phyloP scores from a whole-genome alignment of 176 grass and related monocot species.

The Zea luxurians region DNA sequence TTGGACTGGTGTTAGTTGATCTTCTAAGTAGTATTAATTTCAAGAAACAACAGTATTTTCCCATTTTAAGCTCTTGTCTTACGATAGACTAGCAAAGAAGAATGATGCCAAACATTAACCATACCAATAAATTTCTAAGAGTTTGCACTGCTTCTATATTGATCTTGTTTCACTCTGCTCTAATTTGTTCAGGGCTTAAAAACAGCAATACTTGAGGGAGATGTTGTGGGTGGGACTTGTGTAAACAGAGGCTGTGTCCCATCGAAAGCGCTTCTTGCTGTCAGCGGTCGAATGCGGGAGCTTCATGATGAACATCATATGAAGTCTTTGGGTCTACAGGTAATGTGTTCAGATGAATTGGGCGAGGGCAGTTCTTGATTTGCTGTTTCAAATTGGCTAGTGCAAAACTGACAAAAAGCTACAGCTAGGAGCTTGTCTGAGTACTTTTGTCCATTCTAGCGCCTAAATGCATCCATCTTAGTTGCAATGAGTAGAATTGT shows the following conservation, averaged over 20 bases:
- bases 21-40: not conserved
- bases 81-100: not conserved
- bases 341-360: constrained; percentile 27
- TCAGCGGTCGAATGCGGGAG: constrained; percentile 91
- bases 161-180: not conserved
- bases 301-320: constrained; percentile 89
- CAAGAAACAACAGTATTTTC: not conserved
- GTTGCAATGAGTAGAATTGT: not conserved
- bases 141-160: not conserved
- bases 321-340: constrained; percentile 90
- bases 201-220: constrained; percentile 94
- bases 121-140: not conserved
- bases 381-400: not conserved
- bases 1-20: constrained; percentile 4
- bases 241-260: constrained; percentile 93
- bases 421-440: not conserved
- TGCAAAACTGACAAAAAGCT: not conserved
- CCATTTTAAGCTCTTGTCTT: constrained; percentile 1
- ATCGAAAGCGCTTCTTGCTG: constrained; percentile 94
- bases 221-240: constrained; percentile 90
- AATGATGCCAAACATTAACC: not conserved
- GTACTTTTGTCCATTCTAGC: not conserved
- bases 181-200: constrained; percentile 66
- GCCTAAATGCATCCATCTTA: not conserved
- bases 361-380: not conserved